Evolutionary conservation across 2,329 filamentous ascomycete species (phyloP), one percentile per base, ranked within the genome.

Genomic region (Colletotrichum sp.): DNA sequence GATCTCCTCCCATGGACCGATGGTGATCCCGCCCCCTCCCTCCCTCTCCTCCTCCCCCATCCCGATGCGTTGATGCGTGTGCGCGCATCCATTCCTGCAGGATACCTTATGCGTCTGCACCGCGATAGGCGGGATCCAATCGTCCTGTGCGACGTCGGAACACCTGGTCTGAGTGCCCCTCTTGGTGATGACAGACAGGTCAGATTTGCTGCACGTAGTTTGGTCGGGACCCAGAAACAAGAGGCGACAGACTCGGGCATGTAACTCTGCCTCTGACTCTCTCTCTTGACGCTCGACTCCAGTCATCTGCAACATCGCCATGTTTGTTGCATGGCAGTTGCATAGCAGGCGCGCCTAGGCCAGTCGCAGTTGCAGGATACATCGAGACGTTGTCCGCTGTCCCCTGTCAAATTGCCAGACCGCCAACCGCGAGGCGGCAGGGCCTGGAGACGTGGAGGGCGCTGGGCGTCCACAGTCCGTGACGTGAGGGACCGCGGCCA

Each of bases 101-200:
- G 36, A 60, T 62, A 75, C 65, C 65, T 77, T 55, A 69, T 67
- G 74, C 74, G 52, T 69, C 60, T 76, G 71, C 71, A 39, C 70
- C 59, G 74, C 74, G 65, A 69, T 75, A 75, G 65, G 74, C 74
- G 74, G 71, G 71, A 69, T 70, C 71, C 65, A 75, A 66, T 74
- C 62, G 71, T 63, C 52, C 36, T 77, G 65, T 77, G 74, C 74
- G 49, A 75, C 74, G 74, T 71, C 74, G 71, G 74, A 77, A 77
- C 71, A 62, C 71, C 62, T 77, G 71, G 71, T 75, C 71, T 69
- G 65, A 76, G 71, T 76, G 74, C 71, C 74, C 69, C 69, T 76
- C 73, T 72, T 59, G 64, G 64, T 73, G 64, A 76, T 72, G 73
- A 72, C 55, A 49, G 63, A 64, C 69, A 69, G 73, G 44, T 52